Conservation (phyloP, 345 rosid species). For the Acer saccharum region DNA sequence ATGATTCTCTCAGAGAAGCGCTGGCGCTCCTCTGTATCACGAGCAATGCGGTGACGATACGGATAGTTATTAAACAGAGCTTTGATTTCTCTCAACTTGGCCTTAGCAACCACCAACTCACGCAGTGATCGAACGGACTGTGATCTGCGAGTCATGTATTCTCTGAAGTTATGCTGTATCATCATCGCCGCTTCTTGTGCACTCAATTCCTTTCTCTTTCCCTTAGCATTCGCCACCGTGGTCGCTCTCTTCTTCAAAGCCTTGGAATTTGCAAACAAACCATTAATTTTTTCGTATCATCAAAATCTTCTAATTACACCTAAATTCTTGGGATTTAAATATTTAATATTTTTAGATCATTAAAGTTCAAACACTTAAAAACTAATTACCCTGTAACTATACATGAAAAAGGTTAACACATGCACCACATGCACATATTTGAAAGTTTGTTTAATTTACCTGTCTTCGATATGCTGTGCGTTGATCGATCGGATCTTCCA, state of each 20-base stretch:
- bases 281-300: no score
- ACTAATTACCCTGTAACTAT: no score
- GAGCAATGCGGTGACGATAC: conserved; percentile 13
- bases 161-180: conserved; percentile 1
- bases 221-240: background rate
- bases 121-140: conserved; percentile 14
- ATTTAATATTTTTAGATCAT: no score
- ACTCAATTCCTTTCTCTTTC: background rate
- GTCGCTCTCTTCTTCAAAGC: background rate
- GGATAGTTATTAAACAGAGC: conserved; percentile 10
- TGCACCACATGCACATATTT: no score
- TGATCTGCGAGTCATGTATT: conserved; percentile 3
- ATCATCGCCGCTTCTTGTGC: background rate
- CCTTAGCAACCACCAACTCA: conserved; percentile 18
- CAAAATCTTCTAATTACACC: no score
- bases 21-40: conserved; percentile 16
- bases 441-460: background rate
- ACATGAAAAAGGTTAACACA: no score
- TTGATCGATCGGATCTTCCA: background rate
- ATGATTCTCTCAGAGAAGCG: conserved; percentile 25
- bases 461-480: background rate
- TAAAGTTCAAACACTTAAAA: no score
- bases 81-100: conserved; percentile 22
- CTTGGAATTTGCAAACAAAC: background rate
- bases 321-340: no score